Conservation (phyloP, 73 alveolate genomes). For the Effrenium voratum region DNA sequence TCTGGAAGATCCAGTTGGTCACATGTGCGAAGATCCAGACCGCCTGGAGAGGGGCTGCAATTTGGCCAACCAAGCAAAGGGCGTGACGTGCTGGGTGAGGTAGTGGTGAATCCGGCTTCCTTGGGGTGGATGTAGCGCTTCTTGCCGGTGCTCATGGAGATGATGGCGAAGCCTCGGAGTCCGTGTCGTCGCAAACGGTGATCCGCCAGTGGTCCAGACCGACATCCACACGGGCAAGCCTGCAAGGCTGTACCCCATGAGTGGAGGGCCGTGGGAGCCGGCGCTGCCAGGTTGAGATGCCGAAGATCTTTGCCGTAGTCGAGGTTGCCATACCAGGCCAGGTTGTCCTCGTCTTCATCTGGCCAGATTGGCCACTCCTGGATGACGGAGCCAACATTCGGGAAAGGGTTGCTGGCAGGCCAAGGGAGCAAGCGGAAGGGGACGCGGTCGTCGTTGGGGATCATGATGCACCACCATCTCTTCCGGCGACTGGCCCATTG, state of each 20-base stretch:
- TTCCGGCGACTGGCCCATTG: background rate
- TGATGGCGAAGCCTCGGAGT: background rate
- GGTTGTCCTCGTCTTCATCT: background rate
- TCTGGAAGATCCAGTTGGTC: too few species aligned
- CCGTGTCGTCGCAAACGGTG: background rate
- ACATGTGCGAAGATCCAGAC: background rate
- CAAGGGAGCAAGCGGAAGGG: background rate
- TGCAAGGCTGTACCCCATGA: background rate
- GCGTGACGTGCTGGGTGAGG: background rate
- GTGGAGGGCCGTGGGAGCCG: conserved; percentile 6
- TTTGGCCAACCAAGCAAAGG: background rate
- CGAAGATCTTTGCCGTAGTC: background rate
- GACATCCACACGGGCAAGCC: background rate
- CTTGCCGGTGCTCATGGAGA: background rate
- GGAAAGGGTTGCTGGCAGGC: background rate
- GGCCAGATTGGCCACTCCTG: background rate
- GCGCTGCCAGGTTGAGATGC: background rate
- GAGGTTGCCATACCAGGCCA: background rate
- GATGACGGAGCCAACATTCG: background rate
- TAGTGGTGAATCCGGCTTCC: background rate
- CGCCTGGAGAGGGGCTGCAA: background rate
- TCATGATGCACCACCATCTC: background rate
- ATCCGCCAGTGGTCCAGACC: background rate
- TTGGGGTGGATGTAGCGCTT: background rate
- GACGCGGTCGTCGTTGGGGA: background rate